These are phyloP conservation scores for Plenodomus biglobosus DNA, from an alignment of 2,329 filamentous ascomycete species.

Conservation along the genomic window DNA sequence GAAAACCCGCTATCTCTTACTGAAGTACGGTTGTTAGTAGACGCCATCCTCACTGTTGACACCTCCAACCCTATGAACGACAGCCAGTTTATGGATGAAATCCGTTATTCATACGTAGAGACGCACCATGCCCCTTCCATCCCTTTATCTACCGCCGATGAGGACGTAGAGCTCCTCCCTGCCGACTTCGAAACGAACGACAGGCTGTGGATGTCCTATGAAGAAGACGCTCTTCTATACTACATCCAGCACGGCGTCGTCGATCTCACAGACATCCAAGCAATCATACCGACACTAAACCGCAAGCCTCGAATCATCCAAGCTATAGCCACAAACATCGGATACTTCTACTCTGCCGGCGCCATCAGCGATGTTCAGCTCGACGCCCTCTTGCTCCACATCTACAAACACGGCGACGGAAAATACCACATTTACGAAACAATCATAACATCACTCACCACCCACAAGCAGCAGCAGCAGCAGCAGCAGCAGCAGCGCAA, in stretches of 20 bases:
- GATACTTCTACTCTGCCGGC: not conserved
- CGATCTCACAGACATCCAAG: constrained; percentile 5
- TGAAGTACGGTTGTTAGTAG: too few species aligned
- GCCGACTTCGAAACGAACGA: not conserved
- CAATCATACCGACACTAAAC: constrained; percentile 3
- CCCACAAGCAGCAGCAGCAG: too few species aligned
- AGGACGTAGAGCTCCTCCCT: not conserved
- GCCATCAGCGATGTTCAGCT: not conserved
- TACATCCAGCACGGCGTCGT: constrained; percentile 1
- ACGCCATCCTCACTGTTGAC: too few species aligned
- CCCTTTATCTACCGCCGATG: not conserved
- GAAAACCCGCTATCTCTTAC: too few species aligned
- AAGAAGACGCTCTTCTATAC: not conserved
- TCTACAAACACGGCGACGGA: constrained; percentile 2
- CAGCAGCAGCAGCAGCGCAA: too few species aligned
- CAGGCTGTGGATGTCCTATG: too few species aligned
- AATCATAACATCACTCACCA: too few species aligned
- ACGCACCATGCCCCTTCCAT: too few species aligned
- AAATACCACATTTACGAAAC: constrained; percentile 1
- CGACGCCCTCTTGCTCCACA: constrained; percentile 4
- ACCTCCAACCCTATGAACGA: too few species aligned
- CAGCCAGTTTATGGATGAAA: too few species aligned
- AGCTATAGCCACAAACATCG: constrained; percentile 7
- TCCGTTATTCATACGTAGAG: too few species aligned
- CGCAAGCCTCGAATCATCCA: not conserved